Evolutionary conservation across 2,329 filamentous ascomycete species (phyloP).

Genomic region (Claviceps cyperi): DNA sequence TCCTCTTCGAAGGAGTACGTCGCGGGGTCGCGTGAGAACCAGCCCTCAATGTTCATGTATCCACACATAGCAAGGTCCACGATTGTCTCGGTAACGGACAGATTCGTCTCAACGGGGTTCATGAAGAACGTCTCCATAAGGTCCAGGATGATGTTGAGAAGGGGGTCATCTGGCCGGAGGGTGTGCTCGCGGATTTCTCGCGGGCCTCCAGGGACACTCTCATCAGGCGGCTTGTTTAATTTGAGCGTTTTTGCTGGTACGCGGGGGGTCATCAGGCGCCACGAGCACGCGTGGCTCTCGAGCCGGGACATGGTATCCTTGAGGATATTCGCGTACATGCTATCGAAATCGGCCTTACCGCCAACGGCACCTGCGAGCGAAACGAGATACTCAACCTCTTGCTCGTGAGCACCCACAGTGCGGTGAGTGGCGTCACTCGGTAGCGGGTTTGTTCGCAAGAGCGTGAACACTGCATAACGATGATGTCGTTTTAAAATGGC

Average conservation of each 20-base stretch:
- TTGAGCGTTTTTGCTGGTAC: slow-evolving; percentile 41
- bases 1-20: slow-evolving; percentile 36
- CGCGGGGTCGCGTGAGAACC: slow-evolving; percentile 64
- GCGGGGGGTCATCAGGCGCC: slow-evolving; percentile 51
- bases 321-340: slow-evolving; percentile 56
- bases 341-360: slow-evolving; percentile 54
- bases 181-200: slow-evolving; percentile 46
- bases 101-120: slow-evolving; percentile 82
- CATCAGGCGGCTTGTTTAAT: slow-evolving; percentile 31
- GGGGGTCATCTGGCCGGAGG: slow-evolving; percentile 46
- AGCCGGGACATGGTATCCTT: slow-evolving; percentile 56
- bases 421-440: slow-evolving; percentile 39
- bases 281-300: slow-evolving; percentile 60
- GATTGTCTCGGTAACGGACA: slow-evolving; percentile 72
- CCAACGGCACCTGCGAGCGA: slow-evolving; percentile 53
- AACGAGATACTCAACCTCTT: slow-evolving; percentile 60
- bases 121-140: slow-evolving; percentile 70
- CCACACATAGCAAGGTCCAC: slow-evolving; percentile 74
- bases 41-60: slow-evolving; percentile 75
- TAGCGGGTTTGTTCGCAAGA: slow-evolving; percentile 53
- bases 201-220: slow-evolving; percentile 46
- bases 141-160: slow-evolving; percentile 51
- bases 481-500: slow-evolving; percentile 80
- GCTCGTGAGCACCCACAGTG: slow-evolving; percentile 60
- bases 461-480: slow-evolving; percentile 64